These are phyloP conservation scores for Pleurotus tuber-regium DNA, from an alignment of 768 basidiomycete species.

Conservation along the genomic window DNA sequence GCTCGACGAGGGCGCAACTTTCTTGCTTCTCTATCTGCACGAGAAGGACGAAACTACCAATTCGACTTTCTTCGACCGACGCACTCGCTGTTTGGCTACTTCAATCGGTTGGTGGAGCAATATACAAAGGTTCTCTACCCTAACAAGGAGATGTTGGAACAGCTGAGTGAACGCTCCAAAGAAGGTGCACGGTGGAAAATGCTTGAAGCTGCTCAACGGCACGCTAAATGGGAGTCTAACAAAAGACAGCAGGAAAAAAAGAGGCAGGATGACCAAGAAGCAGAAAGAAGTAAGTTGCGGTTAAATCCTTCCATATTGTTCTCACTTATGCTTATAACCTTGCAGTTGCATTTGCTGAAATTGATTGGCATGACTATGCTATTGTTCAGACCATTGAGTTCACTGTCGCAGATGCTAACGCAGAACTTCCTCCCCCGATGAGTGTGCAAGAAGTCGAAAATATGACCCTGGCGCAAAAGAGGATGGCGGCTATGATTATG, in stretches of 20 bases:
- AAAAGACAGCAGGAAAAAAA: conserved; percentile 84
- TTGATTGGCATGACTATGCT: conserved; percentile 99
- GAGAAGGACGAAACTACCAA: conserved; percentile 94
- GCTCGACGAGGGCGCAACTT: conserved; percentile 89
- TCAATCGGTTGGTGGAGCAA: conserved; percentile 96
- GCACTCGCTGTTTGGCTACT: conserved; percentile 94
- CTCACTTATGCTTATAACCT: conserved; percentile 9
- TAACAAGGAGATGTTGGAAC: conserved; percentile 67
- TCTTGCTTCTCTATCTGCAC: conserved; percentile 76
- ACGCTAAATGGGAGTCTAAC: conserved; percentile 87
- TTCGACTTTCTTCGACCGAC: conserved; percentile 97
- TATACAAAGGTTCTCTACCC: conserved; percentile 91
- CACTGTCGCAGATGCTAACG: conserved; percentile 84
- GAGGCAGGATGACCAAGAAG: conserved; percentile 88
- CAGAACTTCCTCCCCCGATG: conserved; percentile 96
- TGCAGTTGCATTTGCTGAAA: conserved; percentile 88
- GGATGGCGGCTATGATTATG: conserved; percentile 98
- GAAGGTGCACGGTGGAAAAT: conserved; percentile 73
- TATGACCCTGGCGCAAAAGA: conserved; percentile 96
- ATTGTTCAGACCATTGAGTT: conserved; percentile 99
- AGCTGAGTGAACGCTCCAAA: conserved; percentile 63
- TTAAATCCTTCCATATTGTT: conserved; percentile 8
- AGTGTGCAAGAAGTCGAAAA: conserved; percentile 91
- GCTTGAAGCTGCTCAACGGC: conserved; percentile 68
- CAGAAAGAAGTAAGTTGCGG: conserved; percentile 82